Base-by-base conservation (phyloP, 176 grass and related monocot species). In the Paspalum notatum region DNA sequence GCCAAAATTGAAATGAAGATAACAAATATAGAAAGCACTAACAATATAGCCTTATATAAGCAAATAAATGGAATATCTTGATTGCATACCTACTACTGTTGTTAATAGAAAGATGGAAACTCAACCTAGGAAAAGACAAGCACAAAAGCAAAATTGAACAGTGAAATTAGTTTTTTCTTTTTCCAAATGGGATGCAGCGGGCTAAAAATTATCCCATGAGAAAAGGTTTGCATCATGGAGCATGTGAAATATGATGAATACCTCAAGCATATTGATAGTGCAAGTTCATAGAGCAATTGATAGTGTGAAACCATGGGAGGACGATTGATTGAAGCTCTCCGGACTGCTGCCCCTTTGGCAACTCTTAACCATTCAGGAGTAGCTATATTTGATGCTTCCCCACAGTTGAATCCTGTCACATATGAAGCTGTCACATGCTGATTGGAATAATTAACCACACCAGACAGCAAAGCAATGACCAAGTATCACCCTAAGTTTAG, bases 371-470 rank as follows among this genome's bases (percentile, higher is more conserved):
- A 99, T 86, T 83, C 85, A 82, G 96, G 96, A 77, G 96, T 95
- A 72, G 93, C 96, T 62, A 99, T 87, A 93, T 99, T 99, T 68
- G 91, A 91, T 84, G 92, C 92, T 77, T 99, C 96, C 2, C 76
- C 96, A 22, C 91, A 99, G 87, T 93, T 99, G 72, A 95, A 99
- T 82, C 96, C 96, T 99, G 86, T 9, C 64, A 71, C 38, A 85
- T 71, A 72, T 9, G 82, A 57, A 22, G 22, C 7, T 61, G 13
- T 61, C 41, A 79, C 39, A 22, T 32, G 61, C 62, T 71, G 44
- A 24, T 43, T 12, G 22, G 51, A 68, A 73, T 20, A n/a, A 57
- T 63, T 60, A 60, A 58, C 22, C 76, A 20, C 8, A 82, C 72
- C 21, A 46, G 8, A 10, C 15, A 64, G 57, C n/a, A 76, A 57